Conservation (phyloP, 2,329 filamentous ascomycete genomes). For the Periconia digitata region DNA sequence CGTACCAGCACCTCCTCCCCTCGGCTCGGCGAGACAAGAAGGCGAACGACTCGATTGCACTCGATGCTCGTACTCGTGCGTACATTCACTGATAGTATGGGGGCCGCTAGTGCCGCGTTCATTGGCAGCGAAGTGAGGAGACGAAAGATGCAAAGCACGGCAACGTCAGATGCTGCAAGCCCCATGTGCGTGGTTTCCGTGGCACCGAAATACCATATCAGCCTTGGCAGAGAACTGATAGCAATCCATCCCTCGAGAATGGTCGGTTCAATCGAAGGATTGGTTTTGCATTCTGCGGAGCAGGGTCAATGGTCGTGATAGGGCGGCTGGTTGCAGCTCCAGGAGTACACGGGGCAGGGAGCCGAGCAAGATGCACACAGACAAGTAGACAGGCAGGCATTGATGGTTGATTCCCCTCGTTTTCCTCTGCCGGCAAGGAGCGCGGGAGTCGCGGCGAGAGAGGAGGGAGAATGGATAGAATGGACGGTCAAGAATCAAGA, state of each 20-base stretch:
- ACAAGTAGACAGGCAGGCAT: no score
- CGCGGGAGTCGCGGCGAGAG: slow-evolving; percentile 39
- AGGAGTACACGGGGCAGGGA: slow-evolving; percentile 29
- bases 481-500: slow-evolving; percentile 27
- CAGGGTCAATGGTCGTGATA: slow-evolving; percentile 29
- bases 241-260: no score
- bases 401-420: not conserved
- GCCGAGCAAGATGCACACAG: slow-evolving; percentile 3
- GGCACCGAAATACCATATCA: slow-evolving; percentile 21
- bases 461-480: slow-evolving; percentile 33
- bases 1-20: slow-evolving; percentile 27
- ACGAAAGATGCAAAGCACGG: slow-evolving; percentile 25
- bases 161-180: slow-evolving; percentile 37
- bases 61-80: slow-evolving; percentile 26
- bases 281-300: no score
- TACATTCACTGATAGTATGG: slow-evolving; percentile 8
- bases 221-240: slow-evolving; percentile 29
- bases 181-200: slow-evolving; percentile 24
- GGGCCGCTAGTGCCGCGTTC: slow-evolving; percentile 35
- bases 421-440: slow-evolving; percentile 15
- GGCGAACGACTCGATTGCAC: slow-evolving; percentile 17
- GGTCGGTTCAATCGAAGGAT: no score
- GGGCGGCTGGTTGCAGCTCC: slow-evolving; percentile 13
- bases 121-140: slow-evolving; percentile 30
- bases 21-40: slow-evolving; percentile 22